These are phyloP conservation scores for Penicillium chermesinum DNA, from an alignment of 495 filamentous ascomycete genomes.

Conservation along the genomic window DNA sequence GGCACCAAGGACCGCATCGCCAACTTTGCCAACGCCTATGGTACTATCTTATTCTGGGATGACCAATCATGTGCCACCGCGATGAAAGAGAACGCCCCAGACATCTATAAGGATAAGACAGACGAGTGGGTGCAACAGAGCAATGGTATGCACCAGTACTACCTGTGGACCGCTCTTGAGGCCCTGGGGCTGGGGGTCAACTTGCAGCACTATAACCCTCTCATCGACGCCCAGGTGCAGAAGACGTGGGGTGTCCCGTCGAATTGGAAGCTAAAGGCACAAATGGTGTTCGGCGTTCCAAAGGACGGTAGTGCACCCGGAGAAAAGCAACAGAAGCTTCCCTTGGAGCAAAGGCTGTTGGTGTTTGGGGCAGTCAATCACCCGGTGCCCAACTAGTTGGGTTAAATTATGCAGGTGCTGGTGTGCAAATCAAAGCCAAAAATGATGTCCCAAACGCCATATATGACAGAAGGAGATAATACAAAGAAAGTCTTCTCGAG, in stretches of 20 bases:
- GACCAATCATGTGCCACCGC: neutral
- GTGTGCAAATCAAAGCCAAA: no score
- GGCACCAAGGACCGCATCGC: neutral
- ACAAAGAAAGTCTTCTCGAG: no score
- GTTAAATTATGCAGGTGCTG: no score
- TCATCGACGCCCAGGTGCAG: slow-evolving; percentile 26
- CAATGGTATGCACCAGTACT: slow-evolving; percentile 1
- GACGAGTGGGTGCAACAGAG: neutral
- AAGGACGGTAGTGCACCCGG: no score
- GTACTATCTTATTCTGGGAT: neutral
- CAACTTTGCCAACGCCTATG: neutral
- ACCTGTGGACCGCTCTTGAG: slow-evolving; percentile 36
- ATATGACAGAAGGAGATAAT: no score
- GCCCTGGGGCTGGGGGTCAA: slow-evolving; percentile 35
- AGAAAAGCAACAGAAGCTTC: no score
- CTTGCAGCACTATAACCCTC: slow-evolving; percentile 31
- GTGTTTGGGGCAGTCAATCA: no score
- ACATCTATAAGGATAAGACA: neutral
- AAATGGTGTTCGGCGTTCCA: slow-evolving; percentile 40
- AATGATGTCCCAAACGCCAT: no score
- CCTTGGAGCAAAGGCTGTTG: no score
- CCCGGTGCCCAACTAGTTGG: no score
- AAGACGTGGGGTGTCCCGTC: slow-evolving; percentile 24
- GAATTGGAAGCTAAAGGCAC: slow-evolving; percentile 29
- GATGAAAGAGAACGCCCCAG: neutral